Percentiles rank a stretch among this genome's conserved stretches.
Conservation (phyloP, 164 flowering plant species). For the Macadamia tetraphylla region DNA sequence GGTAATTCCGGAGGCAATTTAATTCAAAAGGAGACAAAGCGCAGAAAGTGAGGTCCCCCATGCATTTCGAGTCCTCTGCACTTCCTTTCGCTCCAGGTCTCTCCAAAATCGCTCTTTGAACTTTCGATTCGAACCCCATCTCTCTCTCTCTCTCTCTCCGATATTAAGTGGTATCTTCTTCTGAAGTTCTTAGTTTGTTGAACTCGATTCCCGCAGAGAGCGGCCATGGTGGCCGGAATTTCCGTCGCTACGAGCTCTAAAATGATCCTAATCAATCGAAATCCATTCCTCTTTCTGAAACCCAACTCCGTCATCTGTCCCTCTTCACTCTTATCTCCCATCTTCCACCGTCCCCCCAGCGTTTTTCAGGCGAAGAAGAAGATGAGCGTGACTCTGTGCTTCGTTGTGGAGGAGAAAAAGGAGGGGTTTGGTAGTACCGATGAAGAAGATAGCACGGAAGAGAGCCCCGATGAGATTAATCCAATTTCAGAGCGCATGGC, state of each 20-base stretch:
- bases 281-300: constrained; percentile 17
- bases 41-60: no score
- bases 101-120: no score
- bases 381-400: constrained; percentile 32
- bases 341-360: background rate
- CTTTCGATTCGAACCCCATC: no score
- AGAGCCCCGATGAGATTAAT: background rate
- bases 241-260: constrained; percentile 29
- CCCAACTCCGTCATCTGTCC: constrained; percentile 9
- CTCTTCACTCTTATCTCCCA: constrained; percentile 11
- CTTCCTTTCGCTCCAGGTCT: no score
- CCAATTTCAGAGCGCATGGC: constrained; percentile 25
- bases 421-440: background rate
- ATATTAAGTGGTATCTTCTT: background rate
- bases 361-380: constrained; percentile 9
- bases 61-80: no score
- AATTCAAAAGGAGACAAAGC: no score
- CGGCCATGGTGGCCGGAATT: constrained; percentile 50
- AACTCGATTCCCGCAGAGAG: background rate
- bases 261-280: constrained; percentile 15
- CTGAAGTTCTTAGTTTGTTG: background rate
- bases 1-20: no score
- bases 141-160: constrained; percentile 8
- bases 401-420: constrained; percentile 41
- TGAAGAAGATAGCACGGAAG: constrained; percentile 1